Base-by-base conservation (phyloP, 1,284 basidiomycete species). In the Rhodotorula sp. region DNA sequence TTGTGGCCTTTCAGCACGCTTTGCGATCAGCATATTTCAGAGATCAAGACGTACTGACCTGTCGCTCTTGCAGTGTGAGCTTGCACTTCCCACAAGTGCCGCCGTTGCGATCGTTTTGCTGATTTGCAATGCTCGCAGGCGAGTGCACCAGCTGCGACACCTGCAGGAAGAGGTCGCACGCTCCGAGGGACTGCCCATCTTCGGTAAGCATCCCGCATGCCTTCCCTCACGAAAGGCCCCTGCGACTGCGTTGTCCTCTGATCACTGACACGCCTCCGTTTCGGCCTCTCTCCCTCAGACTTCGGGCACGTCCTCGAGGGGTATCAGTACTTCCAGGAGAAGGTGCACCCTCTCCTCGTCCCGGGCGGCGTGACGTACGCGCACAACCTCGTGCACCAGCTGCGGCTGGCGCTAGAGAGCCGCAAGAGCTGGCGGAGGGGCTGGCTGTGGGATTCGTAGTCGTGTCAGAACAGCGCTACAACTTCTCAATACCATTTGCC, bases 341-440 rank as follows among this genome's bases (percentile, higher is more conserved):
- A 74, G 64, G 75, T 76, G 16, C 75, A 76, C 44, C 75, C 75
- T 12, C 59, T 76, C 8, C 61, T 74, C n/a, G 57, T 74, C 1
- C 75, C 75, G 2, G 75, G 75, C 5, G 75, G 75, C 4, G 64
- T 70, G 21, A 52, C 71, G 16, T 76, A 76, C 59, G 73, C 72
- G 21, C 70, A 74, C 44, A 74, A 74, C 57, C 34, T 76, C 13
- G 25, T 76, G 57, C 65, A 79, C 56, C 79, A 79, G 68, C 65
- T 79, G 60, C 62, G 67, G 58, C 14, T 76, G 53, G 70, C 76
- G 68, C 34, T 74, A 5, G 70, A 67, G 58, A 64, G 64, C 21
- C 53, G 41, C 23, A 23, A 27, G 49, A 71, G 54, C 42, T 71
- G 72, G 72, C 54, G 72, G 44, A 58, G 64, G 41, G 72, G 68